Percentiles rank a stretch among this genome's conserved stretches.
Conservation (phyloP, 2,329 filamentous ascomycete species). For the Colletotrichum sojae region DNA sequence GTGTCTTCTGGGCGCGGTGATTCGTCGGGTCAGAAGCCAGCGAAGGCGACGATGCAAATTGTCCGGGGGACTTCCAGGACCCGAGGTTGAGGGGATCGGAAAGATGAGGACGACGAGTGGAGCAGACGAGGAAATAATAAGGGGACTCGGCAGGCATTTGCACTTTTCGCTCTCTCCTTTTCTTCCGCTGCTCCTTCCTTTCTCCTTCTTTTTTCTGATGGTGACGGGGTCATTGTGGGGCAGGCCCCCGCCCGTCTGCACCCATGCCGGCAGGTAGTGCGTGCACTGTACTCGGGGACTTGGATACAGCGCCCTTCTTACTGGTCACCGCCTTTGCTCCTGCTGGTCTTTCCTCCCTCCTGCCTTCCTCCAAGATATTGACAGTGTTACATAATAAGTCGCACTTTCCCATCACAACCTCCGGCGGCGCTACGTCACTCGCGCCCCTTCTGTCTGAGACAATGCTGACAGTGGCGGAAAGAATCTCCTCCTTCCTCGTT, state of each 20-base stretch:
- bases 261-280: too few species aligned
- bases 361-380: not conserved
- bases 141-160: not conserved
- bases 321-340: too few species aligned
- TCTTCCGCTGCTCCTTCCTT: too few species aligned
- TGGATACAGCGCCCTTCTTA: not conserved
- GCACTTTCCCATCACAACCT: slow-evolving; percentile 19
- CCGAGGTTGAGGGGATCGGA: slow-evolving; percentile 5
- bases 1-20: slow-evolving; percentile 5
- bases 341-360: not conserved
- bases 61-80: slow-evolving; percentile 14
- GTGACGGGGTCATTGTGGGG: not conserved
- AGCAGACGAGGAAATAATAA: slow-evolving; percentile 7
- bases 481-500: not conserved
- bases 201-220: not conserved
- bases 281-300: too few species aligned
- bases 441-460: slow-evolving; percentile 14
- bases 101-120: slow-evolving; percentile 19
- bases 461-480: slow-evolving; percentile 9
- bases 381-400: slow-evolving; percentile 31
- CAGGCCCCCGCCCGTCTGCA: too few species aligned
- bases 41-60: slow-evolving; percentile 25
- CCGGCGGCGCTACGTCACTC: slow-evolving; percentile 11
- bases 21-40: slow-evolving; percentile 31
- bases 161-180: not conserved